Conservation (phyloP, 441 rosid species). For the Aleurites moluccanus region DNA sequence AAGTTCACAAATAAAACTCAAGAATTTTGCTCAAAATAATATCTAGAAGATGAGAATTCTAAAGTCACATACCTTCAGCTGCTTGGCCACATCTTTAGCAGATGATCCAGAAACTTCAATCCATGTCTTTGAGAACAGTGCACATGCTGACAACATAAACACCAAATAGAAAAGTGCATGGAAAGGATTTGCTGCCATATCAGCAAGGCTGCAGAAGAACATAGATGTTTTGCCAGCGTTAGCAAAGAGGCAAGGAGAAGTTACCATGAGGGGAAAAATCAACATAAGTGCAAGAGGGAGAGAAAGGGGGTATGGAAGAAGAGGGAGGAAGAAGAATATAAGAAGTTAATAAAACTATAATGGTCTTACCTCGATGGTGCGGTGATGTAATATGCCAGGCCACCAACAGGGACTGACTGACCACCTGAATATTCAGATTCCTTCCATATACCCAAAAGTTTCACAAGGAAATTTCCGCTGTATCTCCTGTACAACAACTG, state of each 20-base stretch:
- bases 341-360: not conserved
- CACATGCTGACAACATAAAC: slow-evolving; percentile 80
- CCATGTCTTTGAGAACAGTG: slow-evolving; percentile 85
- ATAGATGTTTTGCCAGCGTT: not conserved
- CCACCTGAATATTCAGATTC: slow-evolving; percentile 86
- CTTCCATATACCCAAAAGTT: slow-evolving; percentile 81
- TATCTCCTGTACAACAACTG: slow-evolving; percentile 75
- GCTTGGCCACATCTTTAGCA: slow-evolving; percentile 86
- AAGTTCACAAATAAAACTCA: not conserved
- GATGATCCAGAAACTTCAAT: slow-evolving; percentile 96
- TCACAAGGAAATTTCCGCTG: slow-evolving; percentile 73
- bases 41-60: not conserved
- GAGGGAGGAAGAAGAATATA: not conserved
- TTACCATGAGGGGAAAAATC: not conserved
- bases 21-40: not conserved
- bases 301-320: not conserved
- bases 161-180: slow-evolving; percentile 83
- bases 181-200: slow-evolving; percentile 84
- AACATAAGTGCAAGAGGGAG: not conserved
- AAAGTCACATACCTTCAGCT: slow-evolving; percentile 56
- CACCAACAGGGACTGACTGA: slow-evolving; percentile 85
- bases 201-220: slow-evolving; percentile 52
- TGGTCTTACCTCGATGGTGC: slow-evolving; percentile 77
- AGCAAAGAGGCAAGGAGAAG: not conserved
- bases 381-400: slow-evolving; percentile 76